phyloP scores from a whole-genome alignment of 352 stramenopile genomes.

The Peronospora destructor region DNA sequence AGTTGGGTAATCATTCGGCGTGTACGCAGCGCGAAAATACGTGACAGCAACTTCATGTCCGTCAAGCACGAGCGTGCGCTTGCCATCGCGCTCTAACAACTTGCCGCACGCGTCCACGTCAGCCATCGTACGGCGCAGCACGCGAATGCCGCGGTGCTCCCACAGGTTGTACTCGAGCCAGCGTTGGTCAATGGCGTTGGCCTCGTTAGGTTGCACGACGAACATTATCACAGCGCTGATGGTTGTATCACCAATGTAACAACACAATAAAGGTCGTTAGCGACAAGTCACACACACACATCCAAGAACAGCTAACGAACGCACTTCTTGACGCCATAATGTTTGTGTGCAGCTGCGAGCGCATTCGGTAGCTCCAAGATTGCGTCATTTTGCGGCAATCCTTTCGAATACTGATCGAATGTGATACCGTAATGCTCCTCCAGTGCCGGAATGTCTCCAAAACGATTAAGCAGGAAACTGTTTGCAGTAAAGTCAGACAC shows the following conservation, averaged over 20 bases:
- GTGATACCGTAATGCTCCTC: conserved; percentile 46
- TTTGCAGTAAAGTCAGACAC: conserved; percentile 1
- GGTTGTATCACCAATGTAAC: neutral
- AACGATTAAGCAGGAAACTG: conserved; percentile 49
- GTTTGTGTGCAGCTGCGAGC: conserved; percentile 56
- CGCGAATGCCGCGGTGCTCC: conserved; percentile 69
- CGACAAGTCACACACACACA: conserved; percentile 1
- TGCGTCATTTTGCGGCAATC: conserved; percentile 60
- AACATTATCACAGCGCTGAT: conserved; percentile 81
- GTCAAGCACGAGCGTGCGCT: conserved; percentile 51
- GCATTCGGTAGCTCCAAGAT: conserved; percentile 59
- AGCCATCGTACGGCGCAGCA: conserved; percentile 70
- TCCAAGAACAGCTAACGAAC: conserved; percentile 22
- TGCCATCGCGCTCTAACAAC: conserved; percentile 32
- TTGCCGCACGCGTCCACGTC: conserved; percentile 42
- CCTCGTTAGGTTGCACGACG: conserved; percentile 85
- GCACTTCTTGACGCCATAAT: conserved; percentile 67
- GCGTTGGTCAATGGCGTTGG: conserved; percentile 89
- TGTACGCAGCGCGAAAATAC: conserved; percentile 96
- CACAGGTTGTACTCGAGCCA: conserved; percentile 90
- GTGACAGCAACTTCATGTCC: conserved; percentile 86
- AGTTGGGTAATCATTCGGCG: conserved; percentile 92
- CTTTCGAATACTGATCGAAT: conserved; percentile 30
- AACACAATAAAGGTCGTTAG: conserved; percentile 4
- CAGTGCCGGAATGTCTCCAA: conserved; percentile 48